Evolutionary conservation across 1,139 yeast genomes (phyloP).

Genomic region (Taphrina deformans): DNA sequence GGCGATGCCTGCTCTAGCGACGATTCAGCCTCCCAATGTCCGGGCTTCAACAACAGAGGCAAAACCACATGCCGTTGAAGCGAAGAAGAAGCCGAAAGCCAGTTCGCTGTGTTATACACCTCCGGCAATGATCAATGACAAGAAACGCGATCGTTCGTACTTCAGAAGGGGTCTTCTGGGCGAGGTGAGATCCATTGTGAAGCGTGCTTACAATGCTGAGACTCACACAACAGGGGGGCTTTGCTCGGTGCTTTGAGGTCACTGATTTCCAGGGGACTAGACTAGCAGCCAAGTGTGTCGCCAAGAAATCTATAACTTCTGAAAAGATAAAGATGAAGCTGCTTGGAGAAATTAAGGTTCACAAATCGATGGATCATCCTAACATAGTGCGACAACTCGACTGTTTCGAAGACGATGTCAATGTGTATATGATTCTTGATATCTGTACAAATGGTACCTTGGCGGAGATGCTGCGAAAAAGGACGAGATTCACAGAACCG

Average conservation of each 20-base stretch:
- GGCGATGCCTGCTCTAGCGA: constrained; percentile 22
- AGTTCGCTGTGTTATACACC: constrained; percentile 92
- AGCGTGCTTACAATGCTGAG: background rate
- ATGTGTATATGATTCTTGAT: constrained; percentile 88
- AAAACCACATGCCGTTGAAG: constrained; percentile 6
- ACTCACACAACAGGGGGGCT: constrained; percentile 62
- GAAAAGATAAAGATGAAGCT: constrained; percentile 85
- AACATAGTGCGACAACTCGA: constrained; percentile 89
- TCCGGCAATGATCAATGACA: constrained; percentile 83
- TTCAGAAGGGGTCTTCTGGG: constrained; percentile 90
- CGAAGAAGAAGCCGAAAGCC: constrained; percentile 78
- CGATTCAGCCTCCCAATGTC: constrained; percentile 14
- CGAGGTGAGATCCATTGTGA: constrained; percentile 50
- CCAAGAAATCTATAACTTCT: constrained; percentile 86
- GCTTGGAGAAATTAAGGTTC: constrained; percentile 91
- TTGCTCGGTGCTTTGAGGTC: constrained; percentile 97
- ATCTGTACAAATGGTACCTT: constrained; percentile 85
- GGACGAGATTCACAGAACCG: constrained; percentile 82
- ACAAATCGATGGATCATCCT: constrained; percentile 83
- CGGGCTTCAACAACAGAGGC: background rate
- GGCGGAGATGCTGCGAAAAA: constrained; percentile 83
- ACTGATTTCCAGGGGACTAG: constrained; percentile 76
- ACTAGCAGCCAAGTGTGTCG: constrained; percentile 96
- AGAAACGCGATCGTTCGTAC: constrained; percentile 76
- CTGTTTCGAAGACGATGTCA: constrained; percentile 91